phyloP scores from a whole-genome alignment of 129 eudicot species.

The Scalesia atractyloides region DNA sequence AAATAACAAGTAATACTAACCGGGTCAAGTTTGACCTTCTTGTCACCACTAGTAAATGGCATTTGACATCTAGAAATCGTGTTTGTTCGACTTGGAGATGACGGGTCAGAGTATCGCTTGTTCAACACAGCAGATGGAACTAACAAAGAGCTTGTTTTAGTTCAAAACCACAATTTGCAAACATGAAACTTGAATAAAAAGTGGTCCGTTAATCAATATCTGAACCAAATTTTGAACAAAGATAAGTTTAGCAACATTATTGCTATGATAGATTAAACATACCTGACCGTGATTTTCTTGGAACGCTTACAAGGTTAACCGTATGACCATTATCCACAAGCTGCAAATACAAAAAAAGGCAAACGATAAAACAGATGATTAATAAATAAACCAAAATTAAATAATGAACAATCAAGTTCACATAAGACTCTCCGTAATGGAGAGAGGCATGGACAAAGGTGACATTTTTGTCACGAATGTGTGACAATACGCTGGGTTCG shows the following conservation, averaged over 20 bases:
- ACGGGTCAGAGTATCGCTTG: conserved; percentile 39
- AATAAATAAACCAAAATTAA: not conserved
- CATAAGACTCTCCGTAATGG: not conserved
- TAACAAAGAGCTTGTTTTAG: not conserved
- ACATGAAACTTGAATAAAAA: conserved; percentile 13
- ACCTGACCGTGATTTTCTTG: conserved; percentile 79
- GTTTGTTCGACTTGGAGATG: conserved; percentile 11
- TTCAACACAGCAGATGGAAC: conserved; percentile 40
- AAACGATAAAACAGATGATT: not conserved
- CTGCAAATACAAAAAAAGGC: conserved; percentile 38
- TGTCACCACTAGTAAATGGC: conserved; percentile 31
- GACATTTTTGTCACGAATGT: too few species aligned
- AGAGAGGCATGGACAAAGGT: too few species aligned
- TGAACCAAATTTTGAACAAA: not conserved
- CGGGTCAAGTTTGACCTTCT: conserved; percentile 40
- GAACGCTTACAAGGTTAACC: conserved; percentile 53
- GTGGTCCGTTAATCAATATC: not conserved
- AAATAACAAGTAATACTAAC: conserved; percentile 23
- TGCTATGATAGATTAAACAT: conserved; percentile 5
- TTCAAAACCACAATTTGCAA: conserved; percentile 15
- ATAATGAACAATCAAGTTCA: not conserved
- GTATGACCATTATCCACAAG: conserved; percentile 40
- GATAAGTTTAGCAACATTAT: not conserved
- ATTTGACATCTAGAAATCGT: conserved; percentile 22
- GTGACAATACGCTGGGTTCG: too few species aligned